Evolutionary conservation across 352 stramenopile species (phyloP).

Genomic region (Globisporangium carolinianum): DNA sequence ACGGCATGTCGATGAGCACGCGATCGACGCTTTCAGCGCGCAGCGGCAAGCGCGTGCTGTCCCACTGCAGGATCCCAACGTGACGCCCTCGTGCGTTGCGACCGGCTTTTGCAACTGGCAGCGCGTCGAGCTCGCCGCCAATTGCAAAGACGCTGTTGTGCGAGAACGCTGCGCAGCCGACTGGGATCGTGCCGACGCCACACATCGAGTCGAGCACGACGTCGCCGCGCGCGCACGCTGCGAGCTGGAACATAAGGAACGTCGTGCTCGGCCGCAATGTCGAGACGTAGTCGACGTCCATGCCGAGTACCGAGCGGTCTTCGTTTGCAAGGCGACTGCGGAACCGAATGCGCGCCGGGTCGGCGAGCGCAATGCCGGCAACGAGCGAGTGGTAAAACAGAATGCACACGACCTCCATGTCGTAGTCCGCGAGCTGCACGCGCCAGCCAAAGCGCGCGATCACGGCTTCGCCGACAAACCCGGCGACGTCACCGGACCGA

Average conservation of each 20-base stretch:
- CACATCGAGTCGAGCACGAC: slow-evolving; percentile 80
- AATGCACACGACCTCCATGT: slow-evolving; percentile 71
- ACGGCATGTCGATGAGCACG: slow-evolving; percentile 75
- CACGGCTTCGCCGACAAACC: slow-evolving; percentile 48
- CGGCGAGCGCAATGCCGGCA: slow-evolving; percentile 51
- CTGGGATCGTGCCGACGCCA: slow-evolving; percentile 69
- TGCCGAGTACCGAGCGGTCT: slow-evolving; percentile 34
- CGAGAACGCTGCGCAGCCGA: slow-evolving; percentile 45
- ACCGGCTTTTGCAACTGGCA: slow-evolving; percentile 47
- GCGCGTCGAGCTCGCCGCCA: slow-evolving; percentile 52
- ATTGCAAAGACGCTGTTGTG: slow-evolving; percentile 51
- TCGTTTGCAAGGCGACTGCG: slow-evolving; percentile 66
- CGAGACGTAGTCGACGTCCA: slow-evolving; percentile 62
- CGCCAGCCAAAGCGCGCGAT: slow-evolving; percentile 53
- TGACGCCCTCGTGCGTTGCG: slow-evolving; percentile 33
- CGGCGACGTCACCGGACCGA: slow-evolving; percentile 58
- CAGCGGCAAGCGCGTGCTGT: slow-evolving; percentile 51
- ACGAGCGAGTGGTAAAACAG: slow-evolving; percentile 69
- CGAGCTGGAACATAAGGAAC: slow-evolving; percentile 69
- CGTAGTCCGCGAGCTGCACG: slow-evolving; percentile 57
- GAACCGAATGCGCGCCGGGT: slow-evolving; percentile 53
- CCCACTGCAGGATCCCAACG: slow-evolving; percentile 60
- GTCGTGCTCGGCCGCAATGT: slow-evolving; percentile 72
- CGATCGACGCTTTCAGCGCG: slow-evolving; percentile 47
- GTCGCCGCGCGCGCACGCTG: slow-evolving; percentile 45